These are phyloP conservation scores for Lactarius evosmus DNA, from an alignment of 768 basidiomycete genomes.

Conservation along the genomic window DNA sequence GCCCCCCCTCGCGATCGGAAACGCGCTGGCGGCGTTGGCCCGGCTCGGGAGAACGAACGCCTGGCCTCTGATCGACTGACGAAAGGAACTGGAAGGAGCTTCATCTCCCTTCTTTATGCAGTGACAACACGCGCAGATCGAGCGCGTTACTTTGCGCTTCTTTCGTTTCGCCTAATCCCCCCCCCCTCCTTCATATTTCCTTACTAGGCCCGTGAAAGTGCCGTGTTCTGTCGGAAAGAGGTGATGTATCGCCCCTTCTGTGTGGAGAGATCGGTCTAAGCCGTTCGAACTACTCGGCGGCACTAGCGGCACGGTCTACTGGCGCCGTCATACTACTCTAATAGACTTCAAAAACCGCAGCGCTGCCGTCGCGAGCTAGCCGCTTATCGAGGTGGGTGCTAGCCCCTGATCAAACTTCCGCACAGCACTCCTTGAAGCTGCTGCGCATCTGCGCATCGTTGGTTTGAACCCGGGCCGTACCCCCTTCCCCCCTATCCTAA, in stretches of 20 bases:
- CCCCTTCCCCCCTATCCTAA: neutral
- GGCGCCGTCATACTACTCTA: neutral
- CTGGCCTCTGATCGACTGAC: neutral
- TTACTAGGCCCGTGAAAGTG: neutral
- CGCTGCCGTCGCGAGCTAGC: neutral
- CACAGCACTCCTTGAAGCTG: neutral
- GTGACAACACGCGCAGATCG: neutral
- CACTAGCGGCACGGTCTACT: neutral
- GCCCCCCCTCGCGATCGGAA: slow-evolving; percentile 2
- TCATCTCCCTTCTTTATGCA: neutral
- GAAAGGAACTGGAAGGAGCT: neutral
- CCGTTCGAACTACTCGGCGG: neutral
- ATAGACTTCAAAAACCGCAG: neutral
- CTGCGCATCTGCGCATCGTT: neutral
- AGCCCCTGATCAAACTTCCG: neutral
- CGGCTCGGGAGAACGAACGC: neutral
- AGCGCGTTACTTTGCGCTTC: too few relatives aligned
- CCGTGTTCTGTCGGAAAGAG: neutral
- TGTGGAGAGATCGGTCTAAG: neutral
- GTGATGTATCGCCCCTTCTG: neutral
- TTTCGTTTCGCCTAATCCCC: neutral
- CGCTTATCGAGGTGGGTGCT: neutral
- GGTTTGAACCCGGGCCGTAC: neutral
- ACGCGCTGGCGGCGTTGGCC: slow-evolving; percentile 1
- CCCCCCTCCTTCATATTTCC: neutral